phyloP scores from a whole-genome alignment of 2,329 filamentous ascomycete species.

The Monilinia vaccinii-corymbosi region DNA sequence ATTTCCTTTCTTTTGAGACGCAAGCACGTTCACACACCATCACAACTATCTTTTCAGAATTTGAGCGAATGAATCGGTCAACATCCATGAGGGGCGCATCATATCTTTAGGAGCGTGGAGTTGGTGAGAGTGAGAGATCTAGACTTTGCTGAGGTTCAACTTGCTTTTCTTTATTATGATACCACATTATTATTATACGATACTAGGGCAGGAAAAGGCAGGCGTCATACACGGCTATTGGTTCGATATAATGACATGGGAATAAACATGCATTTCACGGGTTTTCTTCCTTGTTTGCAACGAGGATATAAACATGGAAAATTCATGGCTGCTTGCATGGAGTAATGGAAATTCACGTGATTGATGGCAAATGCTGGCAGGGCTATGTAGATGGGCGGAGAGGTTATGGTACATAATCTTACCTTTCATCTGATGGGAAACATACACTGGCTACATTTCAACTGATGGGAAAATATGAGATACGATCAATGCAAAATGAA shows the following conservation, averaged over 20 bases:
- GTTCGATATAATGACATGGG: neutral
- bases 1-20: neutral
- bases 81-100: neutral
- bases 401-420: neutral
- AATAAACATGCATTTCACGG: neutral
- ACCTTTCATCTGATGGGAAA: neutral
- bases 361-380: neutral
- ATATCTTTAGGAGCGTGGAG: neutral
- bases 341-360: neutral
- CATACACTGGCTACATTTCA: neutral
- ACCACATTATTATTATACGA: conserved; percentile 6
- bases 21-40: neutral
- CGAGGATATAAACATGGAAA: neutral
- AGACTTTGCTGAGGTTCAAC: neutral
- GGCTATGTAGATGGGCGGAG: neutral
- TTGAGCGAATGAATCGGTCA: neutral
- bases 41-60: neutral
- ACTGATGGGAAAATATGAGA: neutral
- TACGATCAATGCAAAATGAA: neutral
- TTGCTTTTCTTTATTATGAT: neutral
- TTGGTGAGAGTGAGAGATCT: neutral
- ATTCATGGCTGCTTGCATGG: neutral
- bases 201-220: neutral
- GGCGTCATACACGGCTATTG: neutral
- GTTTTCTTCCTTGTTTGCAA: neutral